phyloP scores from a whole-genome alignment of 2,329 filamentous ascomycete genomes.

The Cadophora malorum region DNA sequence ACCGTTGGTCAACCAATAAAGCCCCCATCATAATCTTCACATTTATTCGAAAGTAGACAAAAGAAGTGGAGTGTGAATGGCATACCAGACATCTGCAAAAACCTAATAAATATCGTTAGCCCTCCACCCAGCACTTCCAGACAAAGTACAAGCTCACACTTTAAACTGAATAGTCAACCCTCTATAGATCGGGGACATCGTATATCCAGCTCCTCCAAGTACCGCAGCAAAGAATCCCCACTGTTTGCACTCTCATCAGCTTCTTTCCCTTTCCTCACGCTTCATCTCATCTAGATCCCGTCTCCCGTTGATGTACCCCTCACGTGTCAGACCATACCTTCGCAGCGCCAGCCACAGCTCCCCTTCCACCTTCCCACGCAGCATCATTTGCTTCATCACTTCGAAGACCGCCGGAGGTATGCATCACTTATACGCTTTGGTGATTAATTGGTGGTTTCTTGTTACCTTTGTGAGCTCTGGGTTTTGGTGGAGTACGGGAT shows the following conservation, averaged over 20 bases:
- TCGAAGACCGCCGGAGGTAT: conserved; percentile 62
- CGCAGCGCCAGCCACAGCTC: conserved; percentile 69
- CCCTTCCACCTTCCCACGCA: conserved; percentile 73
- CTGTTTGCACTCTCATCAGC: conserved; percentile 42
- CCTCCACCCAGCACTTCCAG: background rate
- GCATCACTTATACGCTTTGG: conserved; percentile 47
- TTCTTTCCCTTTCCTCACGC: too few species aligned
- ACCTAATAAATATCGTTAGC: conserved; percentile 55
- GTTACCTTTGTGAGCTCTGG: conserved; percentile 23
- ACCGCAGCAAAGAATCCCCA: conserved; percentile 73
- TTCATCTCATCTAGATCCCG: too few species aligned
- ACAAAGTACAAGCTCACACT: conserved; percentile 59
- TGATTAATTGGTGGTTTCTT: background rate
- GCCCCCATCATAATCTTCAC: too few species aligned
- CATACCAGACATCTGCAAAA: conserved; percentile 77
- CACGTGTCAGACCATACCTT: conserved; percentile 55
- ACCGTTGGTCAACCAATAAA: too few species aligned
- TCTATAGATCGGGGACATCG: conserved; percentile 74
- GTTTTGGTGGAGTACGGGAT: conserved; percentile 1
- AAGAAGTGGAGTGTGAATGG: too few species aligned
- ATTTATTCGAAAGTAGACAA: too few species aligned
- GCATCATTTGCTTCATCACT: conserved; percentile 72
- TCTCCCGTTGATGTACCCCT: background rate
- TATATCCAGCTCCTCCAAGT: conserved; percentile 66
- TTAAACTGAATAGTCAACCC: conserved; percentile 78